These are phyloP conservation scores for Irpex lacteus DNA, from an alignment of 1,284 basidiomycete genomes.

Conservation along the genomic window DNA sequence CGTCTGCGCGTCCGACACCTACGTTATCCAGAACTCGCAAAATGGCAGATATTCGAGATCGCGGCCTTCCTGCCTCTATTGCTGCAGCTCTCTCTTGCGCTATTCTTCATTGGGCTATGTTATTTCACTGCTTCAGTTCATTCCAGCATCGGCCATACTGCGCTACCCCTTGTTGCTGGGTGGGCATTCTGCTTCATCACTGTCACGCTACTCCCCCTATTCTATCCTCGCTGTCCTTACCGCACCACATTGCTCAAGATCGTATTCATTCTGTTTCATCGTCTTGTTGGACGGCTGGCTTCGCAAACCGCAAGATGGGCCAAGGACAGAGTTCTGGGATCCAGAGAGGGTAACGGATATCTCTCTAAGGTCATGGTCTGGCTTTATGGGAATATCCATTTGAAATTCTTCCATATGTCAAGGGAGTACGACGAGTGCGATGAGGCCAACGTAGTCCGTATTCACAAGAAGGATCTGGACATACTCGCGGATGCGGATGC, in stretches of 20 bases:
- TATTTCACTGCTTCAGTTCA: constrained; percentile 4
- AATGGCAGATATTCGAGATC: constrained; percentile 5
- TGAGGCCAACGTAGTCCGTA: background rate
- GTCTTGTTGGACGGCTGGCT: background rate
- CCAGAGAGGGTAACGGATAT: background rate
- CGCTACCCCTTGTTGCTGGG: background rate
- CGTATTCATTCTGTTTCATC: background rate
- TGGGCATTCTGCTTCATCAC: constrained; percentile 6
- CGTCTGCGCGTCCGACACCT: constrained; percentile 6
- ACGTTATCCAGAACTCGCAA: background rate
- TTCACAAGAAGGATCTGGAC: background rate
- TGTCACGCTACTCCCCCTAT: background rate
- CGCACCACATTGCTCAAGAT: constrained; percentile 3
- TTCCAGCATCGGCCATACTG: background rate
- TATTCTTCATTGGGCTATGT: constrained; percentile 7
- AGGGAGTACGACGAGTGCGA: background rate
- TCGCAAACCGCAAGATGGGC: background rate
- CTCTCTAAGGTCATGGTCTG: background rate
- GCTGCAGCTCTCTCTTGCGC: constrained; percentile 1
- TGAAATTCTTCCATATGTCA: background rate
- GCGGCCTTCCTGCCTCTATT: constrained; percentile 2
- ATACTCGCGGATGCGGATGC: constrained; percentile 1
- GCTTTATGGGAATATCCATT: background rate
- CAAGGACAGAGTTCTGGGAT: background rate
- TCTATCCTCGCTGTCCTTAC: constrained; percentile 5